Evolutionary conservation across 148 eudicot genomes (phyloP).

Genomic region (Silene latifolia): DNA sequence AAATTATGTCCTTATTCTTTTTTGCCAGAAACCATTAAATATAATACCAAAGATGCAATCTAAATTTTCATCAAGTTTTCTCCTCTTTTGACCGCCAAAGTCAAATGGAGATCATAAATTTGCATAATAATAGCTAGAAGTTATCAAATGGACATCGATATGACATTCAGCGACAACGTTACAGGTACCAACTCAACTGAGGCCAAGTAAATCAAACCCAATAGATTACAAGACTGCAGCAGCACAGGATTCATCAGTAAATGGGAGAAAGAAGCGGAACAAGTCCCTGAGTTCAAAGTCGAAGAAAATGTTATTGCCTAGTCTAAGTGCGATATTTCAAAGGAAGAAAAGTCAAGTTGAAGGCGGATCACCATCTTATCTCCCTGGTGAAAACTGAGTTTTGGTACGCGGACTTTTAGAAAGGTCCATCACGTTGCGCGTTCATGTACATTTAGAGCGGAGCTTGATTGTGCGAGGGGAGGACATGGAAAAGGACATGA

Average conservation of each 20-base stretch:
- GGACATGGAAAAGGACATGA: slow-evolving; percentile 15
- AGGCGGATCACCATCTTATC: slow-evolving; percentile 61
- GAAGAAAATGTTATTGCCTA: slow-evolving; percentile 58
- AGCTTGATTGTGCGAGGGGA: slow-evolving; percentile 14
- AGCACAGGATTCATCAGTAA: slow-evolving; percentile 32
- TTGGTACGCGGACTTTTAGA: background rate
- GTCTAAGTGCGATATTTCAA: slow-evolving; percentile 57
- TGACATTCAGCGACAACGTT: background rate
- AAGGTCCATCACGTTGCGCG: background rate
- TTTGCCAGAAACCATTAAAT: no score
- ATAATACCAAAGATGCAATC: no score
- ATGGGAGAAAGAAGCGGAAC: slow-evolving; percentile 38
- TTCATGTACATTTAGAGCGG: slow-evolving; percentile 26
- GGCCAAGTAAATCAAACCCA: slow-evolving; percentile 41
- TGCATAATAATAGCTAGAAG: no score
- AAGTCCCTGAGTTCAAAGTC: slow-evolving; percentile 43
- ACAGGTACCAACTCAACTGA: slow-evolving; percentile 16
- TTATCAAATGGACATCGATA: no score
- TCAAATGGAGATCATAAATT: no score
- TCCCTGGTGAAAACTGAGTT: slow-evolving; percentile 51
- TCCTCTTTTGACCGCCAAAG: no score
- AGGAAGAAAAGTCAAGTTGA: slow-evolving; percentile 66
- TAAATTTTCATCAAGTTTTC: no score
- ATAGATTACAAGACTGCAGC: slow-evolving; percentile 33
- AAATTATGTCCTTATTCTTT: no score